Evolutionary conservation across 495 filamentous ascomycete genomes (phyloP).

Genomic region (Daldinia bambusicola): DNA sequence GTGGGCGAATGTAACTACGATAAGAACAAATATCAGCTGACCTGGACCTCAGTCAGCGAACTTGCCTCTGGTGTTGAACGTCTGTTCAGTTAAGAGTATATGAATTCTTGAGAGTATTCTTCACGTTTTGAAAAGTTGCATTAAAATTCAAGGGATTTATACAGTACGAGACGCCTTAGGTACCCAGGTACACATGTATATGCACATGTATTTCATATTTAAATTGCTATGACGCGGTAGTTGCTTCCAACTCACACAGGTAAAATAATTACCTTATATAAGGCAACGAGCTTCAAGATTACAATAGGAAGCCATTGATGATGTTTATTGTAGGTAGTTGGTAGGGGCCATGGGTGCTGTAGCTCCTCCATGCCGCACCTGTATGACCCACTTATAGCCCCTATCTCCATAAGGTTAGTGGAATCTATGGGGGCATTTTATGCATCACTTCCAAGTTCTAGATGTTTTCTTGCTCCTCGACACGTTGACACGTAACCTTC

Average conservation of each 20-base stretch:
- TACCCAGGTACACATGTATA: too few species aligned
- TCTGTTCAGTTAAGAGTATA: conserved; percentile 1
- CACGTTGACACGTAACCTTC: background rate
- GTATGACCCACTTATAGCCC: background rate
- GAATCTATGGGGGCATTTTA: background rate
- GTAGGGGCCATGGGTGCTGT: background rate
- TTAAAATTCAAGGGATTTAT: too few species aligned
- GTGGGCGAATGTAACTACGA: conserved; percentile 39
- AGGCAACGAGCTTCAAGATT: too few species aligned
- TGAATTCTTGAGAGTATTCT: background rate
- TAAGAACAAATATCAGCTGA: conserved; percentile 35
- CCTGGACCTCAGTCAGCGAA: conserved; percentile 24
- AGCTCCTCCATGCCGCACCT: background rate
- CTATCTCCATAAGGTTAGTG: conserved; percentile 4
- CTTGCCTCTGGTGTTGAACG: background rate
- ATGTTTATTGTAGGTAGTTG: background rate
- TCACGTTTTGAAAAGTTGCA: too few species aligned
- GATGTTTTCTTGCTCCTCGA: background rate
- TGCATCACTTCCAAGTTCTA: conserved; percentile 2
- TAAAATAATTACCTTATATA: too few species aligned
- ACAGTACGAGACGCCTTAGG: too few species aligned
- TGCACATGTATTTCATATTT: too few species aligned
- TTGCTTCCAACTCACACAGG: too few species aligned
- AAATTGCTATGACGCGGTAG: too few species aligned
- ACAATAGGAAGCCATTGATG: background rate